Base-by-base conservation (phyloP, 106 monocot species). In the Iris macrosiphon region DNA sequence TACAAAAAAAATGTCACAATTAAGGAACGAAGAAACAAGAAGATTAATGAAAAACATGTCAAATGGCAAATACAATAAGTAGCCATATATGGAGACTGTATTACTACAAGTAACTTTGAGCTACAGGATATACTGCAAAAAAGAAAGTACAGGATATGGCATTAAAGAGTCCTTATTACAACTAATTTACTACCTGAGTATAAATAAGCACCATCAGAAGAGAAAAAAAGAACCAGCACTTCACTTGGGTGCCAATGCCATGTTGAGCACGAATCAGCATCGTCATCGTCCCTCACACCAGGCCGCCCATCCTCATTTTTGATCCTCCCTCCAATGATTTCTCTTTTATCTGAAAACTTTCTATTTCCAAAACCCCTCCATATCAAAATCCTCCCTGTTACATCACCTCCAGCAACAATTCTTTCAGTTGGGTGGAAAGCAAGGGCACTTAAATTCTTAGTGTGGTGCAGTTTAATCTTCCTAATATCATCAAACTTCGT, bases 231-330 rank as follows among this genome's bases (percentile, higher is more conserved):
- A 55, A 98, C 73, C 17, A 62, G 75, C 7, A 98, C 73, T 78
- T 69, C 78, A 62, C 31, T 66, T 23, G 98, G 53, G 71, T 98
- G 98, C 98, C 98, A 98, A 49, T 98, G 91, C 91, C 91, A 87
- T 62, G 98, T 98, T 11, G 87, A 73, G 45, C 78, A 84, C 14
- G 75, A 67, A 7, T 84, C 91, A 38, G 78, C 87, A 63, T 98
- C 91, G 76, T 87, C 98, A 32, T 86, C 48, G 26, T 55, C 78
- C 56, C 87, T 81, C 21, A 77, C 83, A 17, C 79, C 82, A 69
- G 72, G 72, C 43, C 52, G 80, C 12, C 68, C 83, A 63, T 79
- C 89, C 13, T 79, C 73, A 52, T 55, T 48, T 31, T 20, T 63
- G 23, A n/a, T 31, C 18, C 30, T 80, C 38, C 39, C 50, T 18